These are phyloP conservation scores for Sordaria brevicollis DNA, from an alignment of 495 filamentous ascomycete genomes.

Conservation along the genomic window DNA sequence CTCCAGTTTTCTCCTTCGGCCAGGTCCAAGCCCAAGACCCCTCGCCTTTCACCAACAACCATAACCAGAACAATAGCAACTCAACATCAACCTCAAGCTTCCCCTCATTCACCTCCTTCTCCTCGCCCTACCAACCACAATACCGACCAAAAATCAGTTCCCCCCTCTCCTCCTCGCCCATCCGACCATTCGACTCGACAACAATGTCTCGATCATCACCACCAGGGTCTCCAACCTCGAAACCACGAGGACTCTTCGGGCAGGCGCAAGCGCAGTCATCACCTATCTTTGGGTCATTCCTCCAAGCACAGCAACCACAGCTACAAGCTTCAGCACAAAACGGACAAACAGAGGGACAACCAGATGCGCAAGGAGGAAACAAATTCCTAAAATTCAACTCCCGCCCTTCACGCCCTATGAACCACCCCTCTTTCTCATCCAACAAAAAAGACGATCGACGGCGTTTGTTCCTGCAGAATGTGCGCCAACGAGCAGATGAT, in stretches of 20 bases:
- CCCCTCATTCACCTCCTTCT: not conserved
- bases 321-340: constrained; percentile 13
- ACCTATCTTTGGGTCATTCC: not conserved
- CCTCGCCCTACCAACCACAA: not conserved
- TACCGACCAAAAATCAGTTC: constrained; percentile 11
- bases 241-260: not conserved
- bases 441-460: constrained; percentile 37
- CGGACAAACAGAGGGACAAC: constrained; percentile 13
- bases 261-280: constrained; percentile 5
- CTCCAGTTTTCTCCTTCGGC: constrained; percentile 4
- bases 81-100: not conserved
- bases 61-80: not conserved
- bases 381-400: not conserved
- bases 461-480: constrained; percentile 63
- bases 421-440: not conserved
- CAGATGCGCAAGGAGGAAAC: constrained; percentile 14
- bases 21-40: constrained; percentile 5
- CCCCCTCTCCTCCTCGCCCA: constrained; percentile 14
- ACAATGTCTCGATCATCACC: not conserved
- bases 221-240: not conserved
- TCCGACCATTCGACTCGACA: constrained; percentile 6
- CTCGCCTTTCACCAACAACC: constrained; percentile 9
- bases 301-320: not conserved
- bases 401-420: not conserved
- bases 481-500: constrained; percentile 62